Percentiles rank a stretch among this genome's conserved stretches.
Evolutionary conservation across 1,139 yeast species (phyloP).

Genomic region (Torulaspora pretoriensis): DNA sequence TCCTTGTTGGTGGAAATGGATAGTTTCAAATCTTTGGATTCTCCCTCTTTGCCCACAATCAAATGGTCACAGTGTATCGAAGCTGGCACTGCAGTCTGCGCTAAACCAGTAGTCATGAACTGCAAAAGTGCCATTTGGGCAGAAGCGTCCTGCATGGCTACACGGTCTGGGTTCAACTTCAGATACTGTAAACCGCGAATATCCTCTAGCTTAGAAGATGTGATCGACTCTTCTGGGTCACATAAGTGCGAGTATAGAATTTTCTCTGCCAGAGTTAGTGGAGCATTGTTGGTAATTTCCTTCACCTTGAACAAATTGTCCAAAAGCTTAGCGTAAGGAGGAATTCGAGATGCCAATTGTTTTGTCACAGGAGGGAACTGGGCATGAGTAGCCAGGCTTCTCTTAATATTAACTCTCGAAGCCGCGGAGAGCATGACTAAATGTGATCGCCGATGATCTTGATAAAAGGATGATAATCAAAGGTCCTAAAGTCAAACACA

Average conservation of each 20-base stretch:
- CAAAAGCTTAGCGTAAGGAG: conserved; percentile 78
- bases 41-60: conserved; percentile 94
- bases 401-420: conserved; percentile 19
- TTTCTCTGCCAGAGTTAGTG: conserved; percentile 89
- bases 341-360: conserved; percentile 65
- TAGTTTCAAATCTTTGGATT: conserved; percentile 63
- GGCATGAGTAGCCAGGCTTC: conserved; percentile 38
- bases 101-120: conserved; percentile 93
- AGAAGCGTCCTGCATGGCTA: conserved; percentile 98
- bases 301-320: conserved; percentile 61
- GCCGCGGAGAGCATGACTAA: conserved; percentile 24
- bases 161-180: conserved; percentile 93
- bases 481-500: background rate
- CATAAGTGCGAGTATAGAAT: conserved; percentile 86
- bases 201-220: conserved; percentile 41
- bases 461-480: background rate
- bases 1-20: conserved; percentile 86
- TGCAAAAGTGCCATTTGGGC: conserved; percentile 97
- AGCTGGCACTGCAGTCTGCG: conserved; percentile 83
- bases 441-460: background rate
- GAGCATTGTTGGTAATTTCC: conserved; percentile 59
- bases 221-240: conserved; percentile 74
- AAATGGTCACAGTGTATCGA: conserved; percentile 97
- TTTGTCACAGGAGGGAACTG: conserved; percentile 46
- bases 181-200: conserved; percentile 83